These are phyloP conservation scores for Salvia hispanica DNA, from an alignment of 257 asterid genomes.

Conservation along the genomic window DNA sequence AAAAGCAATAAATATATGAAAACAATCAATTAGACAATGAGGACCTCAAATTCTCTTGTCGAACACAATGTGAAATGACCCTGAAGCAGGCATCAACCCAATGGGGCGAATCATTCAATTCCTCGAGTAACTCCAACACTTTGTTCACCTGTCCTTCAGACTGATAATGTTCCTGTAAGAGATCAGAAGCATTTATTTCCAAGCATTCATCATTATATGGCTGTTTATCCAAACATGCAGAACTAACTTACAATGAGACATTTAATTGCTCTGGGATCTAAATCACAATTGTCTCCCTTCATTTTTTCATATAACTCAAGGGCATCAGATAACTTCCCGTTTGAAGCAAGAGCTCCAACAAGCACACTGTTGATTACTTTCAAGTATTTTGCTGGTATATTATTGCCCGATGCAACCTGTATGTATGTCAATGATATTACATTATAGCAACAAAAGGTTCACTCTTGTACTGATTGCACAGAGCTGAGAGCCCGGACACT, in stretches of 20 bases:
- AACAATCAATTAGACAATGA: constrained; percentile 23
- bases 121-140: constrained; percentile 72
- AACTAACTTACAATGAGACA: constrained; percentile 69
- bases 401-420: constrained; percentile 57
- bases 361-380: constrained; percentile 70
- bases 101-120: constrained; percentile 50
- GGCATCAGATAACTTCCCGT: constrained; percentile 74
- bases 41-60: constrained; percentile 69
- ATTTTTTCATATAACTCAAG: constrained; percentile 65
- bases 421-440: constrained; percentile 27
- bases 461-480: constrained; percentile 1
- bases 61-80: constrained; percentile 65
- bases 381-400: constrained; percentile 52
- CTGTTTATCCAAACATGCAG: constrained; percentile 16
- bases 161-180: constrained; percentile 63
- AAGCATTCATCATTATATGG: constrained; percentile 14
- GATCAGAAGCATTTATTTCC: constrained; percentile 17
- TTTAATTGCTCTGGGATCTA: constrained; percentile 66
- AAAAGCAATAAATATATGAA: not conserved
- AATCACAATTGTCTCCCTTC: constrained; percentile 46
- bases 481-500: constrained; percentile 14
- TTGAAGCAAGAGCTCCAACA: constrained; percentile 84
- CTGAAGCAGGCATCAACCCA: constrained; percentile 75
- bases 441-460: constrained; percentile 19
- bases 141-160: constrained; percentile 60